These are phyloP conservation scores for Cenococcum geophilum DNA, from an alignment of 495 filamentous ascomycete species.

Conservation along the genomic window DNA sequence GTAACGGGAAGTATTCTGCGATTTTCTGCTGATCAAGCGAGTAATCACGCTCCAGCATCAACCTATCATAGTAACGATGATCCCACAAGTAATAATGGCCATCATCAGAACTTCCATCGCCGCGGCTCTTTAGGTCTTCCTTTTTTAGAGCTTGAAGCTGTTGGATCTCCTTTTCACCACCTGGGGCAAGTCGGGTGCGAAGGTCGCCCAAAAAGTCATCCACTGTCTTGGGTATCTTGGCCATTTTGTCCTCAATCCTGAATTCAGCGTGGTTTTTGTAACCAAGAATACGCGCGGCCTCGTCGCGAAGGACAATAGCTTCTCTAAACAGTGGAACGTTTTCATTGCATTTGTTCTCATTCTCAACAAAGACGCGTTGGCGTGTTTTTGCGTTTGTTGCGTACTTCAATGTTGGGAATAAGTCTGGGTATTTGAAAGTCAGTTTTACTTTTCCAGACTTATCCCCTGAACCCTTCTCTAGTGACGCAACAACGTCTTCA, in stretches of 20 bases:
- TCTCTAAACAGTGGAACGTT: constrained; percentile 85
- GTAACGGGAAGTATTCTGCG: constrained; percentile 89
- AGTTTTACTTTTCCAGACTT: constrained; percentile 58
- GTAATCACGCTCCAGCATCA: constrained; percentile 90
- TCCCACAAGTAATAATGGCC: constrained; percentile 91
- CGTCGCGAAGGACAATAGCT: constrained; percentile 80
- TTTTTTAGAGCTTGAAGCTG: constrained; percentile 74
- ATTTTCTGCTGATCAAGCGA: constrained; percentile 82
- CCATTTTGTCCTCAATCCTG: constrained; percentile 95
- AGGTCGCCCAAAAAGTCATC: constrained; percentile 79
- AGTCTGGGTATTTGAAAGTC: constrained; percentile 66
- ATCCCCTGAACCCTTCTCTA: constrained; percentile 42
- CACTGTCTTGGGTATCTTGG: constrained; percentile 82
- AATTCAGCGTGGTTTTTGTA: constrained; percentile 91
- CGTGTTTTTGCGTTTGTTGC: constrained; percentile 52
- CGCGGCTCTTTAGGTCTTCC: constrained; percentile 57
- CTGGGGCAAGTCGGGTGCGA: constrained; percentile 63
- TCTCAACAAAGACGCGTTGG: constrained; percentile 51
- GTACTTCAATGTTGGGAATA: constrained; percentile 62
- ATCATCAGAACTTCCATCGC: constrained; percentile 51
- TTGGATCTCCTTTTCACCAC: constrained; percentile 69
- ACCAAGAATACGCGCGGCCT: constrained; percentile 82
- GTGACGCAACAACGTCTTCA: constrained; percentile 50
- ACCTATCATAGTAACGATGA: constrained; percentile 73
- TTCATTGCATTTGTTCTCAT: constrained; percentile 78